Conservation (phyloP, 2,329 filamentous ascomycete genomes). For the Pyrenochaeta sp. region DNA sequence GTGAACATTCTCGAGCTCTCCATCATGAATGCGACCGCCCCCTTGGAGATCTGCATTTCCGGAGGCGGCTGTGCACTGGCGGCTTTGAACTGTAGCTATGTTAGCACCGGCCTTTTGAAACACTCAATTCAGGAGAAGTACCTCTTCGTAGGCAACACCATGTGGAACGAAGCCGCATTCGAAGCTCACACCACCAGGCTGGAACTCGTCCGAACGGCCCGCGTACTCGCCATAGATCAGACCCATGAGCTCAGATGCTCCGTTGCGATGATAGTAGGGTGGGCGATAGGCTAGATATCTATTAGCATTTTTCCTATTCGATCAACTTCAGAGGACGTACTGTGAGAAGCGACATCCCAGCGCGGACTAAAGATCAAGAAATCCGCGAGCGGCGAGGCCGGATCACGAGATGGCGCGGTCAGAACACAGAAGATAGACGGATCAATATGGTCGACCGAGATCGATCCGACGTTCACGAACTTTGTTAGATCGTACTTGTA, state of each 20-base stretch:
- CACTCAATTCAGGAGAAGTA: not conserved
- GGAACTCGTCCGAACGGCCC: slow-evolving; percentile 61
- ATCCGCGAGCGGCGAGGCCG: slow-evolving; percentile 70
- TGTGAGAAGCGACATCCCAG: slow-evolving; percentile 68
- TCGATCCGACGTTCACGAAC: slow-evolving; percentile 77
- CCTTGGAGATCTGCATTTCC: slow-evolving; percentile 53
- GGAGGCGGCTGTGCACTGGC: slow-evolving; percentile 59
- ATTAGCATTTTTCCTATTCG: slow-evolving; percentile 2
- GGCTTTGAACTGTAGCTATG: slow-evolving; percentile 54
- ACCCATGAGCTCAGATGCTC: slow-evolving; percentile 73
- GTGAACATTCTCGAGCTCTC: slow-evolving; percentile 57
- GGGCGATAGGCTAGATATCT: slow-evolving; percentile 43
- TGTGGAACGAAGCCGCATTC: slow-evolving; percentile 78
- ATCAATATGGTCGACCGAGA: slow-evolving; percentile 80
- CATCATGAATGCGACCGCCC: slow-evolving; percentile 72
- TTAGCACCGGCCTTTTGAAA: not conserved
- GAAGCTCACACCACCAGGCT: slow-evolving; percentile 67
- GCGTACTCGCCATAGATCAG: slow-evolving; percentile 68
- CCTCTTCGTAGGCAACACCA: slow-evolving; percentile 64
- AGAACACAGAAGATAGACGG: slow-evolving; percentile 78
- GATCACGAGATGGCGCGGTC: slow-evolving; percentile 64
- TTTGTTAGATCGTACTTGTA: slow-evolving; percentile 84
- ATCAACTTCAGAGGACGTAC: slow-evolving; percentile 11
- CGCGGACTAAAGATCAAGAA: slow-evolving; percentile 72
- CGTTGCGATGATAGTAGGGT: slow-evolving; percentile 71